A percentile compares a stretch with the other conserved stretches of the same genome.
phyloP scores from a whole-genome alignment of 768 basidiomycete genomes.

The Leccinum olivaceopallidum region DNA sequence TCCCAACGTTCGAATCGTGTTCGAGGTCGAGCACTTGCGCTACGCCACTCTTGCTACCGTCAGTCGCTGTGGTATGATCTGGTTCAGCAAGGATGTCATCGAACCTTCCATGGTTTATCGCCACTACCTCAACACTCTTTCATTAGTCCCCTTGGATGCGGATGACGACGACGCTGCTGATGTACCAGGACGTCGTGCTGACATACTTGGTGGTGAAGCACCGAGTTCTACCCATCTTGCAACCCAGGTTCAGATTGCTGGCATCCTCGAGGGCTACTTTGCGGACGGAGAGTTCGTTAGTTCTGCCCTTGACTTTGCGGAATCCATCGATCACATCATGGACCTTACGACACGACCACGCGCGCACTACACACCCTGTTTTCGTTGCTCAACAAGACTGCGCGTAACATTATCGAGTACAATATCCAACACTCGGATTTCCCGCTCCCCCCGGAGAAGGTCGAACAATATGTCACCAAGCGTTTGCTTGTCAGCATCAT shows the following conservation, averaged over 20 bases:
- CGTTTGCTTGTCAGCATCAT: conserved; percentile 89
- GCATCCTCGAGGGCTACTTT: conserved; percentile 81
- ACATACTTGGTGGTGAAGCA: conserved; percentile 44
- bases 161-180: conserved; percentile 83
- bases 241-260: conserved; percentile 75
- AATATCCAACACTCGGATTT: conserved; percentile 95
- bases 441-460: conserved; percentile 77
- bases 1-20: conserved; percentile 97
- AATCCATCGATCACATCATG: conserved; percentile 95
- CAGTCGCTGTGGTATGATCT: conserved; percentile 99
- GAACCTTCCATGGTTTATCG: conserved; percentile 89
- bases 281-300: conserved; percentile 78
- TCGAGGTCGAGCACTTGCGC: conserved; percentile 96
- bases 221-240: conserved; percentile 60
- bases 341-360: conserved; percentile 90
- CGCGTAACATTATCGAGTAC: conserved; percentile 91
- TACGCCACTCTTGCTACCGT: conserved; percentile 98
- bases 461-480: conserved; percentile 91
- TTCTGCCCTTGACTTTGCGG: conserved; percentile 75
- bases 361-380: conserved; percentile 97
- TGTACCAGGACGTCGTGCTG: conserved; percentile 58
- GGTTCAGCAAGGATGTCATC: conserved; percentile 98
- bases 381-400: conserved; percentile 95
- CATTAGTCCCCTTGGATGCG: conserved; percentile 75
- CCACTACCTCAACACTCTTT: conserved; percentile 80